A percentile compares a stretch with the other conserved stretches of the same genome.
These are phyloP conservation scores for Pseudogymnoascus destructans DNA, from an alignment of 2,329 filamentous ascomycete species.

Conservation along the genomic window DNA sequence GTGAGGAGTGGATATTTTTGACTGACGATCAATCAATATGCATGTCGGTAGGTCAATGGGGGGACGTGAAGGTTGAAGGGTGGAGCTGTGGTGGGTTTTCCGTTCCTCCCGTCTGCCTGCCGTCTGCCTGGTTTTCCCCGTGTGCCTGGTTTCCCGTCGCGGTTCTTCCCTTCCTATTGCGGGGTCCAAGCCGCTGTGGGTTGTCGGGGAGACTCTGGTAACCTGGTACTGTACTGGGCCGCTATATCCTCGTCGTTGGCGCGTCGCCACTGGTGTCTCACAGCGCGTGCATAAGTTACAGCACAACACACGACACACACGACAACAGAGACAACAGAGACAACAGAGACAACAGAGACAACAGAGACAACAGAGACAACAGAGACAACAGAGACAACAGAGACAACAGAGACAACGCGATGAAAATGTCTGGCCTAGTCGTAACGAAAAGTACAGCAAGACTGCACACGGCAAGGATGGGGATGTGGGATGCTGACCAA, in stretches of 20 bases:
- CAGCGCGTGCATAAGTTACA: not conserved
- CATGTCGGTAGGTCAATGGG: not conserved
- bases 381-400: no score
- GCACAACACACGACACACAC: not conserved
- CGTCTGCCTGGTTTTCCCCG: no score
- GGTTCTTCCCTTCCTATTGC: no score
- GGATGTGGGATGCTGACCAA: not conserved
- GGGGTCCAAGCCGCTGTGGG: not conserved
- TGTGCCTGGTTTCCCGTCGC: no score
- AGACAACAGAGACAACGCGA: not conserved
- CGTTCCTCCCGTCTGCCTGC: no score
- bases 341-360: no score
- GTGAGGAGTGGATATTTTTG: slow-evolving; percentile 1
- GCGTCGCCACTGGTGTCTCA: not conserved
- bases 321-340: no score
- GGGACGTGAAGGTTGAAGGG: not conserved
- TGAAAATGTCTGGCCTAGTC: not conserved
- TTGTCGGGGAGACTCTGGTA: not conserved
- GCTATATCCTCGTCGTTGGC: not conserved
- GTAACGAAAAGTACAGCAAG: not conserved
- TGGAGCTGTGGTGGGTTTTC: not conserved
- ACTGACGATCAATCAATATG: not conserved
- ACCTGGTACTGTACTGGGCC: not conserved
- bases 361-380: no score
- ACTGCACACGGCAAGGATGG: no score